Evolutionary conservation across 108 stramenopile genomes (phyloP), one percentile per base, ranked within the genome.

Genomic region (Cyclotella sp.): DNA sequence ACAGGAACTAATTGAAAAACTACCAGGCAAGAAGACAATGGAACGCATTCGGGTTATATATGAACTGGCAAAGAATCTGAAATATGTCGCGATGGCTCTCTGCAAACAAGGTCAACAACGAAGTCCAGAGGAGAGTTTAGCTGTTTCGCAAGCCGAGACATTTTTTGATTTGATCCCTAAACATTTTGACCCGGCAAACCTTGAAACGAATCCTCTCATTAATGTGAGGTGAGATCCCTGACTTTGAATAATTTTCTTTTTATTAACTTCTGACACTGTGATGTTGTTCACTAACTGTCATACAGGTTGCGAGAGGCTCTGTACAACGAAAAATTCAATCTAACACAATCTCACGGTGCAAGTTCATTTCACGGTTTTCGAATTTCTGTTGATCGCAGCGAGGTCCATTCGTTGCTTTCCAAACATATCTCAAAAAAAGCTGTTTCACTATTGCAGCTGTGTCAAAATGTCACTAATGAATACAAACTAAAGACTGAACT

Each of bases 131-230:
- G 70, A 71, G 30, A 58, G 41, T 41, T 9, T 58, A 19, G 22
- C 51, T 18, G 39, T 71, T 21, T 4, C 30, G 2, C n/a, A 43
- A n/a, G 30, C 70, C 13, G 70, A 71, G 43, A 13, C 30, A 26
- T 71, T 29, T 27, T 71, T 71, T 24, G 57, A 71, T 16, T 34
- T 43, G n/a, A 30, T 5, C 0, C 70, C 70, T 40, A 44, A 72
- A 14, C 16, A 30, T 43, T 51, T 61, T 39, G 24, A 72, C 42
- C 40, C 57, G 0, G n/a, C 2, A 24, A 28, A 47, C 1, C 57
- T 72, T 72, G 59, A 59, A 60, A 72, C 57, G 18, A 59, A 58
- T 40, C 70, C 70, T 22, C n/a, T 71, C 8, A 27, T 58, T 6
- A 71, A 71, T 34, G 15, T 41, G 30, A 52, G 59, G n/a, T n/a